Evolutionary conservation across 2,329 filamentous ascomycete genomes (phyloP).

Genomic region (Fusarium irregulare): DNA sequence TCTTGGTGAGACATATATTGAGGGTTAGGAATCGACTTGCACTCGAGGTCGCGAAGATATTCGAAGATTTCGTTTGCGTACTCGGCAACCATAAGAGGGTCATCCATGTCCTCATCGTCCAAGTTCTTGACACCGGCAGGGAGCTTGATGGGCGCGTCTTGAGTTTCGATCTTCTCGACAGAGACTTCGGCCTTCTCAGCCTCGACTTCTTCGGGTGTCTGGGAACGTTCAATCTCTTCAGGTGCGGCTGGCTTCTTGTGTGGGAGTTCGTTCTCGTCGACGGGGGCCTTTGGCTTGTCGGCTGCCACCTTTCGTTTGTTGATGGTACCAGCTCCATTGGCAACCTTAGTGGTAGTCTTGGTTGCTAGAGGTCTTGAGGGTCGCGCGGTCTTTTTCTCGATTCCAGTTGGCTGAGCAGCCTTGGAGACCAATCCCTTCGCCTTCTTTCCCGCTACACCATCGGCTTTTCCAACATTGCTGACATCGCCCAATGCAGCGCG

Average conservation of each 20-base stretch:
- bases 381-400: conserved; percentile 75
- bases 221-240: conserved; percentile 47
- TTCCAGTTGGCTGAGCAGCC: conserved; percentile 80
- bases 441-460: conserved; percentile 81
- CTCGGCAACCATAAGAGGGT: conserved; percentile 97
- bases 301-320: conserved; percentile 76
- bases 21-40: conserved; percentile 82
- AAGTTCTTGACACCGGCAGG: conserved; percentile 67
- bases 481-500: conserved; percentile 91
- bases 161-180: conserved; percentile 28
- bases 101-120: conserved; percentile 88
- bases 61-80: conserved; percentile 98
- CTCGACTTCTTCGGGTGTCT: conserved; percentile 51
- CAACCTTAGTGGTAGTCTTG: conserved; percentile 73
- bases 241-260: conserved; percentile 73
- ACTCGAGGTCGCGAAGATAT: conserved; percentile 89
- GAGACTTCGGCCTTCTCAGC: conserved; percentile 15
- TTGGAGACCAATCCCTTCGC: conserved; percentile 79
- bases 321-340: conserved; percentile 76
- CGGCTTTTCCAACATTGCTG: conserved; percentile 90
- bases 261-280: conserved; percentile 75
- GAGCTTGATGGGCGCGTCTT: conserved; percentile 23
- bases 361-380: conserved; percentile 71
- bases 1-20: conserved; percentile 96
- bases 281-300: conserved; percentile 65